Evolutionary conservation across 1,284 basidiomycete genomes (phyloP), one percentile per base, ranked within the genome.

Genomic region (Irpex sp.): DNA sequence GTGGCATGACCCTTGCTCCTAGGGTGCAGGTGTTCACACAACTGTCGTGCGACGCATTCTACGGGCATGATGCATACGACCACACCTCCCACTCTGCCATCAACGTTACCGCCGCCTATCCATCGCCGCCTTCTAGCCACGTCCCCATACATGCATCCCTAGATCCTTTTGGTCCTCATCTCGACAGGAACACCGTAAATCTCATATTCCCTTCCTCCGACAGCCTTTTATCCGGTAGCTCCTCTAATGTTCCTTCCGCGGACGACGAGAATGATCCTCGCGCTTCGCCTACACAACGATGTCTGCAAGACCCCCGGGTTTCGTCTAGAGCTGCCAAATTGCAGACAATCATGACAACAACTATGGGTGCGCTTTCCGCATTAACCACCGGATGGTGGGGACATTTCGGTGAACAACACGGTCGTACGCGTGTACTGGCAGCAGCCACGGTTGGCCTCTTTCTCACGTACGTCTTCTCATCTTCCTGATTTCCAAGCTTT

Each of bases 341-440:
- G 9, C 91, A 92, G 71, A 87, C 85, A 2, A 80, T 85, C 63
- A 85, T 90, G 81, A 92, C 88, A 0, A 85, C 89, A 5, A 87
- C 83, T 4, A 89, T 91, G 83, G 95, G 95, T n/a, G 70, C 88
- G 4, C 81, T 96, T 3, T 90, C 91, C 3, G 93, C 92, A 0
- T 74, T 96, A 38, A 94, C 92, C 1, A 93, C 93, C 0, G 92
- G 91, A 7, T 94, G 88, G 83, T 97, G 95, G 95, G 92, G 92
- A 44, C 84, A 85, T 64, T 89, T 90, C 55, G 88, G 92, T 6
- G 93, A 96, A 72, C 81, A 86, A 17, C 76, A 89, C 64, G 95
- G 95, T 8, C 83, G 95, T 34, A 91, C 86, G 4, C 84, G 81
- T 56, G 87, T 96, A 38, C 83, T 97, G 61, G 86, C 89, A 9